These are phyloP conservation scores for Coemansia sp. DNA, from an alignment of 192 early-diverging fungal genomes.

Conservation along the genomic window DNA sequence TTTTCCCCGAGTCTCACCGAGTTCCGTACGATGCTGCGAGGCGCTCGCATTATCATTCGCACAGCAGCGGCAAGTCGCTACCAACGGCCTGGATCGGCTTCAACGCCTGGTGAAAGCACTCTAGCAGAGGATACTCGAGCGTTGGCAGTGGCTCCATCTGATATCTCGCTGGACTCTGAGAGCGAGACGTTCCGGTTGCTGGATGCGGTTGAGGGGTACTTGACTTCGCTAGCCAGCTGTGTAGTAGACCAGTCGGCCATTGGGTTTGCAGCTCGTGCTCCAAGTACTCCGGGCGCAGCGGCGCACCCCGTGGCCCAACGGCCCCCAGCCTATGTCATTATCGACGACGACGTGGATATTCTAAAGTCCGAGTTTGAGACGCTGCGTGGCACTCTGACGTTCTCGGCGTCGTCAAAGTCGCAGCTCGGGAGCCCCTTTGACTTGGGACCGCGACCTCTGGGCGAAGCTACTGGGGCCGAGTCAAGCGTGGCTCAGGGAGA, in stretches of 20 bases:
- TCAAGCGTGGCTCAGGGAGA: background rate
- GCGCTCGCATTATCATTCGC: conserved; percentile 32
- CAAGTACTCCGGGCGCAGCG: conserved; percentile 21
- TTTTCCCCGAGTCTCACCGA: conserved; percentile 20
- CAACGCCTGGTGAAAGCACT: background rate
- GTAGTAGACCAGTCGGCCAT: conserved; percentile 20
- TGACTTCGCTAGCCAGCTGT: conserved; percentile 22
- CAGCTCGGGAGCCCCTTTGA: conserved; percentile 6
- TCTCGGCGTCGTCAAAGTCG: conserved; percentile 19
- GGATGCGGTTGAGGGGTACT: conserved; percentile 14
- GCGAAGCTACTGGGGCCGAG: background rate
- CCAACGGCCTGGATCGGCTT: background rate
- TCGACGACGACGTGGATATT: conserved; percentile 25
- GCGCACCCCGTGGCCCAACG: conserved; percentile 32
- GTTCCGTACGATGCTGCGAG: conserved; percentile 40
- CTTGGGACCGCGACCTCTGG: background rate
- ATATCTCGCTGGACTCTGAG: background rate
- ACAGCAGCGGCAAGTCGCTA: background rate
- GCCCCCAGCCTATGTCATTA: conserved; percentile 40
- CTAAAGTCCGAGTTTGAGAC: conserved; percentile 42
- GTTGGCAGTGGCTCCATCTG: background rate
- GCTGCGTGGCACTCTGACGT: conserved; percentile 46
- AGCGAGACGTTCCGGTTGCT: conserved; percentile 6
- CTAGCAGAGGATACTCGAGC: background rate
- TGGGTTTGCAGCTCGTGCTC: conserved; percentile 15